Conservation (phyloP, 306 rosid species). For the Mucuna pruriens region DNA sequence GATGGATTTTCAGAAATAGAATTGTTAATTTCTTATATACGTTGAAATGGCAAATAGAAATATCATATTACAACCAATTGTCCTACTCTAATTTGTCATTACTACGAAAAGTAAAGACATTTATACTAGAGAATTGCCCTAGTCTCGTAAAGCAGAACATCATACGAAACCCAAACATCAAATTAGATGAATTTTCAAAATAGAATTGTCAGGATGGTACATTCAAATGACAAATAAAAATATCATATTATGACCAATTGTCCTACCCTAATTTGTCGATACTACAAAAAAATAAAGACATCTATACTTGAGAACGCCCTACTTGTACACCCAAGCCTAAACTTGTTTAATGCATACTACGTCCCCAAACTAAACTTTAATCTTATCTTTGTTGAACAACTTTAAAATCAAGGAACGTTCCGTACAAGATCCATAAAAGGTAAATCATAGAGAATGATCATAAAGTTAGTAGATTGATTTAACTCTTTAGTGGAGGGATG, state of each 20-base stretch:
- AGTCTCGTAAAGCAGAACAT: too few species aligned
- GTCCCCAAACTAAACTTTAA: background rate
- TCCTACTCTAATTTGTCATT: background rate
- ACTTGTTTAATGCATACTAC: background rate
- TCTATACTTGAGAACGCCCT: background rate
- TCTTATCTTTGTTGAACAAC: background rate
- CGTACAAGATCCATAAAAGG: too few species aligned
- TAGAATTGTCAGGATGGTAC: background rate
- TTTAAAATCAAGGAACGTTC: too few species aligned
- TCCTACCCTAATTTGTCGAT: background rate
- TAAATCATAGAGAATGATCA: too few species aligned
- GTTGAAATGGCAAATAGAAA: background rate
- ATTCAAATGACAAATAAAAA: background rate
- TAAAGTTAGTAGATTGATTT: background rate
- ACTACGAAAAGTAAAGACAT: background rate
- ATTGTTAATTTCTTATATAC: background rate
- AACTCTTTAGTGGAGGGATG: background rate
- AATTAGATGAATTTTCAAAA: conserved; percentile 10
- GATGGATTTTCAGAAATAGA: background rate
- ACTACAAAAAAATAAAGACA: background rate
- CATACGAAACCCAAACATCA: background rate
- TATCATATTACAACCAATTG: background rate
- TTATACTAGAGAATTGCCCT: background rate
- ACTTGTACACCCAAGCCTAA: background rate
- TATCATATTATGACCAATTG: background rate